These are phyloP conservation scores for Leucogyrophana mollusca DNA, from an alignment of 768 basidiomycete species.

Conservation along the genomic window DNA sequence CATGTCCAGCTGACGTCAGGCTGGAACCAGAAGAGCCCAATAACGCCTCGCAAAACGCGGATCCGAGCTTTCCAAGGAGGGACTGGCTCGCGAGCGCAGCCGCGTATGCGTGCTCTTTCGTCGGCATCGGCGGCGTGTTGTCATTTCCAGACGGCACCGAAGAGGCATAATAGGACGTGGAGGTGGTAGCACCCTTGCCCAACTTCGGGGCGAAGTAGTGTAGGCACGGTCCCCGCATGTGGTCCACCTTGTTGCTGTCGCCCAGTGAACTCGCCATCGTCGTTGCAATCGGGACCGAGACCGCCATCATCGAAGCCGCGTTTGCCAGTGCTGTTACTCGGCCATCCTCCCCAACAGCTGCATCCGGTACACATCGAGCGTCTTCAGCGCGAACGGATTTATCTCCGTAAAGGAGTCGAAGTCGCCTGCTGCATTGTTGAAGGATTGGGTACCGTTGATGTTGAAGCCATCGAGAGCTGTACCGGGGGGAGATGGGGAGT, in stretches of 20 bases:
- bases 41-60: constrained; percentile 90
- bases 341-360: constrained; percentile 93
- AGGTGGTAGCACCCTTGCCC: no score
- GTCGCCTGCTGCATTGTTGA: constrained; percentile 35
- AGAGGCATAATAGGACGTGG: no score
- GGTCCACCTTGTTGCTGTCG: constrained; percentile 34
- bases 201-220: constrained; percentile 25
- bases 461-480: constrained; percentile 21
- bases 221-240: constrained; percentile 39
- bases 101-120: constrained; percentile 30
- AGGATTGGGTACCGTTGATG: no score
- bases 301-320: constrained; percentile 36
- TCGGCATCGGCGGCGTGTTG: constrained; percentile 31
- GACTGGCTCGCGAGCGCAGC: constrained; percentile 83
- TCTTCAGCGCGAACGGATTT: constrained; percentile 87
- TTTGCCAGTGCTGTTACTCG: constrained; percentile 63
- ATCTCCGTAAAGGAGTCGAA: constrained; percentile 80
- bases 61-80: constrained; percentile 63
- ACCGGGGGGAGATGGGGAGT: no score
- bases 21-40: constrained; percentile 41
- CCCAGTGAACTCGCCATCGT: constrained; percentile 13
- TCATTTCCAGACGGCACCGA: constrained; percentile 48
- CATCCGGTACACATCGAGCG: constrained; percentile 84
- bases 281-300: constrained; percentile 32
- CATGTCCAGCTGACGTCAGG: constrained; percentile 14